A percentile compares a stretch with the other conserved stretches of the same genome.
phyloP scores from a whole-genome alignment of 2,329 filamentous ascomycete genomes.

The Talaromyces piceae region DNA sequence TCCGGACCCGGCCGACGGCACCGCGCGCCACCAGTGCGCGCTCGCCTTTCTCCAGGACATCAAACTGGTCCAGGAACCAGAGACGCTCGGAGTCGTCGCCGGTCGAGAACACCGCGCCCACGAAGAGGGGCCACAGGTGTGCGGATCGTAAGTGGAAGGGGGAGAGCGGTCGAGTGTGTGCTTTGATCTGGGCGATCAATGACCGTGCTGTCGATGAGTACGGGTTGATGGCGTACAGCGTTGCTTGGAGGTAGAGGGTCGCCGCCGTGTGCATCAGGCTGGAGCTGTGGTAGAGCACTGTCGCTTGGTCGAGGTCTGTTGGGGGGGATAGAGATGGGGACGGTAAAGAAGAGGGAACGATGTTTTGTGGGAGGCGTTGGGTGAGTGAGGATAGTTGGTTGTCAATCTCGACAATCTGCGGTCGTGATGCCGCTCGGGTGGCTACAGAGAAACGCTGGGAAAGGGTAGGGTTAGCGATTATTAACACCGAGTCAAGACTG shows the following conservation, averaged over 20 bases:
- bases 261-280: constrained; percentile 10
- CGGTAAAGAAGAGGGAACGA: background rate
- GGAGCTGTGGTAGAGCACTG: constrained; percentile 11
- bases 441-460: background rate
- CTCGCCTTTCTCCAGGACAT: constrained; percentile 5
- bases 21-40: constrained; percentile 10
- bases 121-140: constrained; percentile 12
- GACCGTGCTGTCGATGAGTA: constrained; percentile 4
- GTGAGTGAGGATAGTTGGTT: constrained; percentile 8
- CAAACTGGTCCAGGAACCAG: constrained; percentile 12
- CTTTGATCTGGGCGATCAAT: constrained; percentile 8
- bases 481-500: background rate
- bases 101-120: constrained; percentile 11
- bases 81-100: constrained; percentile 12
- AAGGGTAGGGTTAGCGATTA: background rate
- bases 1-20: constrained; percentile 7
- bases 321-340: background rate
- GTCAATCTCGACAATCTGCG: constrained; percentile 3
- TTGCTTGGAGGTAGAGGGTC: constrained; percentile 12
- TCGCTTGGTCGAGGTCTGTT: background rate
- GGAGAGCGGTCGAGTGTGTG: constrained; percentile 9
- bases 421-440: background rate
- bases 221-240: constrained; percentile 7
- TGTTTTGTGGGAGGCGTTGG: constrained; percentile 7
- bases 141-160: constrained; percentile 11